A percentile compares a stretch with the other conserved stretches of the same genome.
These are phyloP conservation scores for Sporothrix protearum DNA, from an alignment of 2,329 filamentous ascomycete species.

Conservation along the genomic window DNA sequence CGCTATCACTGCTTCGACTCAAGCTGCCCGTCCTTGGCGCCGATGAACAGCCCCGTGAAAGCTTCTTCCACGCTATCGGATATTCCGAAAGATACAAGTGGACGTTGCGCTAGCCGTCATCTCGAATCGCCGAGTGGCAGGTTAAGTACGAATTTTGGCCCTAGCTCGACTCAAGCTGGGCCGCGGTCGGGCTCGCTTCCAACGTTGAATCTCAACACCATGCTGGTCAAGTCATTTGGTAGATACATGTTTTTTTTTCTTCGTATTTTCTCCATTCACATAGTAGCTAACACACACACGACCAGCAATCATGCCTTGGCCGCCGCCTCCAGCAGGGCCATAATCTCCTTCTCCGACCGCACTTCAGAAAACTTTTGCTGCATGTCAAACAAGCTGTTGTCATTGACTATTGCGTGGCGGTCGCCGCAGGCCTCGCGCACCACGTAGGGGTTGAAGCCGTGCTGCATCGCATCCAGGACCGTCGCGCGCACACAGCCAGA, in stretches of 20 bases:
- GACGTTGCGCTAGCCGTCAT: not conserved
- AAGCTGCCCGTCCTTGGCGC: not conserved
- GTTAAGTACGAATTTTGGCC: not conserved
- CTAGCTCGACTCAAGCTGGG: not conserved
- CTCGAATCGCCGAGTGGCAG: not conserved
- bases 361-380: slow-evolving; percentile 15
- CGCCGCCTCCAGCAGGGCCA: not conserved
- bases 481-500: slow-evolving; percentile 9
- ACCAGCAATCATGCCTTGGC: not conserved
- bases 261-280: too few relatives aligned
- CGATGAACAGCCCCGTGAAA: not conserved
- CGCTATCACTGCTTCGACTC: not conserved
- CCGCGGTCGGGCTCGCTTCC: not conserved
- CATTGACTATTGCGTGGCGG: not conserved
- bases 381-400: slow-evolving; percentile 19
- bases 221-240: too few relatives aligned
- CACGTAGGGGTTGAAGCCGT: slow-evolving; percentile 12
- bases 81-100: not conserved
- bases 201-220: too few relatives aligned
- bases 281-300: too few relatives aligned
- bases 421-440: slow-evolving; percentile 13
- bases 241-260: too few relatives aligned
- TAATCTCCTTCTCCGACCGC: slow-evolving; percentile 2
- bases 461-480: slow-evolving; percentile 5
- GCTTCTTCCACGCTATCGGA: not conserved